phyloP scores from a whole-genome alignment of 257 asterid genomes.

The Lavandula angustifolia region DNA sequence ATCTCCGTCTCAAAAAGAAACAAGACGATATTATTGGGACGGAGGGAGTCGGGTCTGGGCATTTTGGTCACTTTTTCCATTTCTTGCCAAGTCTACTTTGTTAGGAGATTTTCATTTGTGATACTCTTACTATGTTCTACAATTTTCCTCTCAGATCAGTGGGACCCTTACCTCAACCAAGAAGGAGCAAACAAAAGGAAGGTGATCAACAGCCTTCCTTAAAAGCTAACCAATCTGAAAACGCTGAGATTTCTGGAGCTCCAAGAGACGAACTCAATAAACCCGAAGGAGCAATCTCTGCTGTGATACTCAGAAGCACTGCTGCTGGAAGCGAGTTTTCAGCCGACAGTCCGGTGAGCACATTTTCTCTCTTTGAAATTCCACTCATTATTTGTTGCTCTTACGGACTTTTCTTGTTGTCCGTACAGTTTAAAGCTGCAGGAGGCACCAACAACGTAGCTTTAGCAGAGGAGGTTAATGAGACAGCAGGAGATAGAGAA shows the following conservation, averaged over 20 bases:
- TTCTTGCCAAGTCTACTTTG: conserved; percentile 2
- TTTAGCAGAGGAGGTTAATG: conserved; percentile 61
- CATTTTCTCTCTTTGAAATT: background rate
- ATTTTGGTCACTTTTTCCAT: conserved; percentile 12
- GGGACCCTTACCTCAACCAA: conserved; percentile 45
- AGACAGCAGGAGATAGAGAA: conserved; percentile 44
- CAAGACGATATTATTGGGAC: too few relatives aligned
- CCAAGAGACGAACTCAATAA: conserved; percentile 46
- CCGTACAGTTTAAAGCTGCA: conserved; percentile 47
- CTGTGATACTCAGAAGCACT: conserved; percentile 39
- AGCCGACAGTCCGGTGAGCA: conserved; percentile 61
- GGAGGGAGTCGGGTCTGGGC: too few relatives aligned
- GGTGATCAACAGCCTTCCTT: conserved; percentile 30
- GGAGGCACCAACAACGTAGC: conserved; percentile 34
- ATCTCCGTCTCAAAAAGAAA: too few relatives aligned
- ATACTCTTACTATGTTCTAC: conserved; percentile 17
- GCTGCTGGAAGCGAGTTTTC: conserved; percentile 58
- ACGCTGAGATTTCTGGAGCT: conserved; percentile 30
- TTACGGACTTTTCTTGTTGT: conserved; percentile 21
- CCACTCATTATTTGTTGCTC: background rate
- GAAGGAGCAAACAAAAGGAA: conserved; percentile 45
- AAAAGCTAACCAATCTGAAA: conserved; percentile 41
- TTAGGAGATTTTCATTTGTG: conserved; percentile 7
- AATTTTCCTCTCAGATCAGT: conserved; percentile 50
- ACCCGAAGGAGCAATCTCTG: conserved; percentile 35